Conservation (phyloP, 345 rosid species). For the Pistacia vera region DNA sequence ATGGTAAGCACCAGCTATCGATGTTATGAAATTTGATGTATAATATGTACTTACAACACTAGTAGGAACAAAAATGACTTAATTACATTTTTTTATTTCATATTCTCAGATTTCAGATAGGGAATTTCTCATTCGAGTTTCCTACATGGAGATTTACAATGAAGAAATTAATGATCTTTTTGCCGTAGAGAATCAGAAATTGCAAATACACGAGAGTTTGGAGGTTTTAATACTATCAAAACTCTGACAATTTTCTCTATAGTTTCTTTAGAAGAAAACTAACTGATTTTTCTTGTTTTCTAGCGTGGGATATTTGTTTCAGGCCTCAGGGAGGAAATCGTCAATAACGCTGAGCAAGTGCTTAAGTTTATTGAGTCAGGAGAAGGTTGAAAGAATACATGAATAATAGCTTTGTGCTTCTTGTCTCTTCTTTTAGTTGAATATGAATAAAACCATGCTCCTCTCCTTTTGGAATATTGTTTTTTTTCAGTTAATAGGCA, state of each 20-base stretch:
- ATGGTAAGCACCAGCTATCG: constrained; percentile 32
- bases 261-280: constrained; percentile 10
- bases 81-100: constrained; percentile 14
- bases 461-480: constrained; percentile 5
- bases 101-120: constrained; percentile 61
- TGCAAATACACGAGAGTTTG: constrained; percentile 90
- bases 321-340: constrained; percentile 87
- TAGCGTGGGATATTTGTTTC: constrained; percentile 92
- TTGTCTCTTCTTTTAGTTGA: background rate
- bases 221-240: constrained; percentile 54
- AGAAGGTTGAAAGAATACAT: constrained; percentile 64
- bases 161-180: constrained; percentile 95
- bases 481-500: constrained; percentile 74
- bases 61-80: constrained; percentile 2
- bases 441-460: constrained; percentile 4
- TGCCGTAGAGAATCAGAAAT: constrained; percentile 73
- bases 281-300: constrained; percentile 23
- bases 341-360: constrained; percentile 80
- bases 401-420: background rate
- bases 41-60: background rate
- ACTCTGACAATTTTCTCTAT: constrained; percentile 1
- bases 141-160: constrained; percentile 94
- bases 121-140: constrained; percentile 89
- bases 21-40: background rate
- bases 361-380: constrained; percentile 78